A percentile compares a stretch with the other conserved stretches of the same genome.
Conservation (phyloP, 345 rosid genomes). For the Linum tenue region DNA sequence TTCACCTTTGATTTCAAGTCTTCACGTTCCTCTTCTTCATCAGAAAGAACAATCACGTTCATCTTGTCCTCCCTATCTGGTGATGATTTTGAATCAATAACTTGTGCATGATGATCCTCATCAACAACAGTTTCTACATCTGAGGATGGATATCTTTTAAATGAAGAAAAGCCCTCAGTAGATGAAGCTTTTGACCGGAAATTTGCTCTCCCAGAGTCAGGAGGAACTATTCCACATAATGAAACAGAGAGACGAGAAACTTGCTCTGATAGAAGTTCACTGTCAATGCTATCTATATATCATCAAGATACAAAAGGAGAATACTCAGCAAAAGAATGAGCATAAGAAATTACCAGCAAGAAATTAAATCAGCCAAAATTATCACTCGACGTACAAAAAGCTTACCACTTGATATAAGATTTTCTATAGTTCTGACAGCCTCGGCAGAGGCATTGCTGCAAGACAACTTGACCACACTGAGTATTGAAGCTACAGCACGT, state of each 20-base stretch:
- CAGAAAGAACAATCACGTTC: conserved; percentile 38
- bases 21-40: conserved; percentile 46
- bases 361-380: conserved; percentile 9
- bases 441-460: conserved; percentile 30
- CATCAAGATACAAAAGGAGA: conserved; percentile 14
- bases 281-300: conserved; percentile 41
- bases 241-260: conserved; percentile 52
- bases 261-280: conserved; percentile 55
- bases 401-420: conserved; percentile 61
- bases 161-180: conserved; percentile 18
- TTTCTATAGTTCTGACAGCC: conserved; percentile 41
- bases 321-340: not conserved
- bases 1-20: conserved; percentile 23
- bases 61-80: conserved; percentile 18
- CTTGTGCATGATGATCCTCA: conserved; percentile 31
- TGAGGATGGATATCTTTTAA: conserved; percentile 18
- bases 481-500: conserved; percentile 49
- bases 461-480: conserved; percentile 42
- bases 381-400: not conserved
- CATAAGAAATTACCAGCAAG: conserved; percentile 8
- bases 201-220: conserved; percentile 13
- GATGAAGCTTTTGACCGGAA: conserved; percentile 18
- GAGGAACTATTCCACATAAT: conserved; percentile 33
- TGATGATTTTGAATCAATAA: conserved; percentile 22
- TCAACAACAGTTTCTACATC: conserved; percentile 20